Evolutionary conservation across 345 rosid species (phyloP).

Genomic region (Raphanus raphanistrum): DNA sequence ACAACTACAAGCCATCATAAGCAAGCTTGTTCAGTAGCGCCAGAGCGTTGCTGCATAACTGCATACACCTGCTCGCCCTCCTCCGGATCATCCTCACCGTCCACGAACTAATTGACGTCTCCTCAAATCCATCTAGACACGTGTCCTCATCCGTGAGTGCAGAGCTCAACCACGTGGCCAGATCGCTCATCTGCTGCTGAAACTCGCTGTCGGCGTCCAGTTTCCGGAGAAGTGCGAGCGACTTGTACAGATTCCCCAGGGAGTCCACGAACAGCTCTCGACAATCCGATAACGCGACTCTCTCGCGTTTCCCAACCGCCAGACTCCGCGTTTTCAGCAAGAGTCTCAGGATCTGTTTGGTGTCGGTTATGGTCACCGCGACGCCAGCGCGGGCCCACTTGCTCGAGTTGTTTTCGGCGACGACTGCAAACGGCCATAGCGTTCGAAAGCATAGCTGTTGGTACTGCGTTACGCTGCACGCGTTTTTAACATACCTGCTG

Average conservation of each 20-base stretch:
- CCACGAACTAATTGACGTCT: constrained; percentile 25
- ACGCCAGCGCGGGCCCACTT: constrained; percentile 83
- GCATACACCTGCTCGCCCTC: constrained; percentile 49
- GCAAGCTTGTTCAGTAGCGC: constrained; percentile 80
- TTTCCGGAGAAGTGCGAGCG: constrained; percentile 56
- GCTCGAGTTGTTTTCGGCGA: constrained; percentile 58
- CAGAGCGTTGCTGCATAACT: constrained; percentile 77
- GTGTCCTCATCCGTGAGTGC: constrained; percentile 69
- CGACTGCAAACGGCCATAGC: constrained; percentile 59
- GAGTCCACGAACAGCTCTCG: constrained; percentile 56
- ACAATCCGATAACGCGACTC: constrained; percentile 65
- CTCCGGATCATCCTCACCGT: constrained; percentile 39
- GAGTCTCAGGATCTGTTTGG: constrained; percentile 37
- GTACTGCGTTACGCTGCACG: constrained; percentile 73
- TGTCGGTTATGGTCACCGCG: constrained; percentile 63
- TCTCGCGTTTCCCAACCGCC: constrained; percentile 27
- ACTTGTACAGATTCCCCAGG: constrained; percentile 56
- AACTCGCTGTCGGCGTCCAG: constrained; percentile 44
- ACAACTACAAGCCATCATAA: constrained; percentile 39
- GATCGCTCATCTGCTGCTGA: constrained; percentile 55
- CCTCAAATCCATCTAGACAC: constrained; percentile 74
- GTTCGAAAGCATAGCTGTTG: constrained; percentile 57
- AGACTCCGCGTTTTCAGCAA: constrained; percentile 34
- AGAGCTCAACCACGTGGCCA: constrained; percentile 71
- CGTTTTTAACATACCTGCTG: constrained; percentile 53